Percentiles rank a stretch among this genome's conserved stretches.
Conservation (phyloP, 73 alveolate species). For the Tetrahymena thermophila region DNA sequence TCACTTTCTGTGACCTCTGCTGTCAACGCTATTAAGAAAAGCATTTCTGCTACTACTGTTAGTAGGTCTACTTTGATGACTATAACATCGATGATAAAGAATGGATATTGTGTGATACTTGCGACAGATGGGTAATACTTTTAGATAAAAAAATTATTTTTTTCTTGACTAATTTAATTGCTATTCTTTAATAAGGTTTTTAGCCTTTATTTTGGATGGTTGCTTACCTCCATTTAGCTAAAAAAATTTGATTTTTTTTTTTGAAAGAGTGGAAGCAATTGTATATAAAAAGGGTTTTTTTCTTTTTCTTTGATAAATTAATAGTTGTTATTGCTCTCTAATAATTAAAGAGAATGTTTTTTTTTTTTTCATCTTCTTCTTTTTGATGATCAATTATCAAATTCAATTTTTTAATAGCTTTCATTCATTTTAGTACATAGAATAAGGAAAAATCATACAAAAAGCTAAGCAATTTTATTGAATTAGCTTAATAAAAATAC, state of each 20-base stretch:
- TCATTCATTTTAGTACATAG: background rate
- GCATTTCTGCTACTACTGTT: background rate
- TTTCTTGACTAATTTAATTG: background rate
- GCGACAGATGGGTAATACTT: background rate
- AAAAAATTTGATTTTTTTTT: background rate
- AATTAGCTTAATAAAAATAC: background rate
- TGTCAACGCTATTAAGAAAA: background rate
- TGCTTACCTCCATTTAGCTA: background rate
- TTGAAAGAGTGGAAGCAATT: background rate
- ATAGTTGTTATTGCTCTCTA: background rate
- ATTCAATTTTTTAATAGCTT: background rate
- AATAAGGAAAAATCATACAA: background rate
- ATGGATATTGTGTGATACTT: background rate
- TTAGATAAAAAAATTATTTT: background rate
- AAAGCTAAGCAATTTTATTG: background rate
- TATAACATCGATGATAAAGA: background rate
- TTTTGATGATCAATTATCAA: background rate
- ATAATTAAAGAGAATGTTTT: background rate
- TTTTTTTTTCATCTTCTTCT: background rate
- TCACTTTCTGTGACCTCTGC: background rate
- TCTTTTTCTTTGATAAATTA: background rate
- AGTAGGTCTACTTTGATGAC: background rate
- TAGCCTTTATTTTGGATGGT: background rate
- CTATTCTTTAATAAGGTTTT: background rate
- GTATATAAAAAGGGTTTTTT: background rate